A percentile compares a stretch with the other conserved stretches of the same genome.
Evolutionary conservation across 768 basidiomycete genomes (phyloP).

Genomic region (Vararia minispora): DNA sequence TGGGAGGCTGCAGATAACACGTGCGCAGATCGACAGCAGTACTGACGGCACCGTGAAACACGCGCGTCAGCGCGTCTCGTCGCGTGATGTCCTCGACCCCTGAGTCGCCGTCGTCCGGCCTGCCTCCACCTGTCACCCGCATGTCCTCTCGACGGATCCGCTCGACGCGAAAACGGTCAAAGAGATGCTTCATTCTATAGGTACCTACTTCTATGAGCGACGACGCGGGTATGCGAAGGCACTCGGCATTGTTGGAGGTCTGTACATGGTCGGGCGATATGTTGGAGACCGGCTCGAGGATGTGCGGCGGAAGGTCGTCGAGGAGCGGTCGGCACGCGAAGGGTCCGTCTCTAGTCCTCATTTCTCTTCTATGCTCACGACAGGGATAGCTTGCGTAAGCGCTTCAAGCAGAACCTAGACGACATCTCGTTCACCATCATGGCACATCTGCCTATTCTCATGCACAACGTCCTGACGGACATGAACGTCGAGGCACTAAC

Average conservation of each 20-base stretch:
- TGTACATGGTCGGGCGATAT: conserved; percentile 55
- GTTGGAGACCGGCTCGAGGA: conserved; percentile 53
- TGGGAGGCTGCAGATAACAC: too few species aligned
- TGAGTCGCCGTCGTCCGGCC: too few species aligned
- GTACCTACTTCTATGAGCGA: conserved; percentile 38
- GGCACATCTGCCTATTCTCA: conserved; percentile 56
- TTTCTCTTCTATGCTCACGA: neutral
- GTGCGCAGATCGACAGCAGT: too few species aligned
- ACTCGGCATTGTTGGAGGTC: conserved; percentile 42
- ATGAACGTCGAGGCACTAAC: conserved; percentile 74
- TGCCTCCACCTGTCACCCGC: too few species aligned
- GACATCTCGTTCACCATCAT: conserved; percentile 69
- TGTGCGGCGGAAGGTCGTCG: conserved; percentile 47
- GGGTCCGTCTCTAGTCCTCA: conserved; percentile 35
- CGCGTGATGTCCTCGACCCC: too few species aligned
- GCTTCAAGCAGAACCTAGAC: conserved; percentile 70
- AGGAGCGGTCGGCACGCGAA: conserved; percentile 53
- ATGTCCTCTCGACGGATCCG: conserved; percentile 3
- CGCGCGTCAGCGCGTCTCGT: too few species aligned
- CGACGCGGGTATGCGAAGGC: conserved; percentile 35
- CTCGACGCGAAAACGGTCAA: neutral
- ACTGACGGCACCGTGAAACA: too few species aligned
- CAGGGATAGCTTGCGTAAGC: conserved; percentile 51
- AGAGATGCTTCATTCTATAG: conserved; percentile 34
- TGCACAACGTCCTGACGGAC: conserved; percentile 49